Evolutionary conservation across 2,329 filamentous ascomycete genomes (phyloP), one percentile per base, ranked within the genome.

Genomic region (Calonectria pseudoturangicola): DNA sequence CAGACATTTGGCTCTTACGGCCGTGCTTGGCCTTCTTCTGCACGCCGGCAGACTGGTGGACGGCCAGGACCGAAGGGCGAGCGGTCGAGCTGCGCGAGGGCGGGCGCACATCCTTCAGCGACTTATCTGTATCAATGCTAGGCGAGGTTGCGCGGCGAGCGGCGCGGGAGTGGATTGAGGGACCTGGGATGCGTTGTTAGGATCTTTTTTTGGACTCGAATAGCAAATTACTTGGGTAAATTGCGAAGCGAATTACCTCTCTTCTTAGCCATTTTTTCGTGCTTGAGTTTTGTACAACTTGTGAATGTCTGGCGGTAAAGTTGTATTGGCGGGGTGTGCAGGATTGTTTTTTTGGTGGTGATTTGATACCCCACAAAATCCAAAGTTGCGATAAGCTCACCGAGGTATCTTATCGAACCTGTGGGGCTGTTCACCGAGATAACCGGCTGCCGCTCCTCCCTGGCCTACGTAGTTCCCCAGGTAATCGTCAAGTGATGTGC

Each of bases 91-190:
- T 45, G 74, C 88, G 85, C 71, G 83, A 74, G 2, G 91, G 90
- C 13, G 88, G 86, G 73, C 88, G 85, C 71, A 89, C 84, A 45
- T 90, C 85, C 81, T 93, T 93, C 27, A 94, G 87, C 8, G 92
- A 93, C 84, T 94, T 94, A 87, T 94, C 92, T 51, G 90, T 90
- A 84, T 94, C 86, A 83, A 94, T 92, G 79, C 91, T 88, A 30
- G 93, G 92, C 4, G 93, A 93, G 18, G 91, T 91, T 58, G 92
- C 93, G 75, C 94, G 92, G 80, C 93, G 91, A 48, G 93, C 93
- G 71, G 93, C 93, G 76, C 94, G 93, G 66, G 94, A 96, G 86
- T 93, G 93, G 71, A 91, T 84, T 5, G 93, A 94, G 47, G 88
- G 87, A 68, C 86, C 92, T 94, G 21, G 16, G 25, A 21, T 21